Conservation (phyloP, 371 early-diverging fungal species). For the Blakeslea trispora region DNA sequence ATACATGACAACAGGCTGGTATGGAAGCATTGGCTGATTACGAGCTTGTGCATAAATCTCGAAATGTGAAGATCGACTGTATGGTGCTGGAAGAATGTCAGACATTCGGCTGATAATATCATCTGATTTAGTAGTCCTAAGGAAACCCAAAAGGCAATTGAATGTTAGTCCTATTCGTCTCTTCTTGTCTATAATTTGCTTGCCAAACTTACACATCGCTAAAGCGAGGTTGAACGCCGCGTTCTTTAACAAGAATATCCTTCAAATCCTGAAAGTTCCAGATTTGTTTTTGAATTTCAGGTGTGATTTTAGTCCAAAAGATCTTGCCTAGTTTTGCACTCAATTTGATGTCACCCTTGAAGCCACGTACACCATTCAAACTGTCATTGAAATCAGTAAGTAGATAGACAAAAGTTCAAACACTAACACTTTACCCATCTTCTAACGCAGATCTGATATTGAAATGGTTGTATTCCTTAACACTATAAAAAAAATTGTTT, state of each 20-base stretch:
- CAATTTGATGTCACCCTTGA: slow-evolving; percentile 44
- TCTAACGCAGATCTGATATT: slow-evolving; percentile 34
- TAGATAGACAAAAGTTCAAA: background rate
- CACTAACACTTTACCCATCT: slow-evolving; percentile 25
- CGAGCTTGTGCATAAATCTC: slow-evolving; percentile 51
- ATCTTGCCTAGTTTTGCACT: slow-evolving; percentile 54
- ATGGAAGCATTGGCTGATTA: slow-evolving; percentile 39
- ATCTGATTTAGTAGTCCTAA: slow-evolving; percentile 37
- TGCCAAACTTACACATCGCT: slow-evolving; percentile 44
- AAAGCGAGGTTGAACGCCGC: slow-evolving; percentile 36
- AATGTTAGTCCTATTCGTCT: too few relatives aligned
- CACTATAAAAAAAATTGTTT: too few relatives aligned
- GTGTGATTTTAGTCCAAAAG: slow-evolving; percentile 38
- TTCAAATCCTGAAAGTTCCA: slow-evolving; percentile 51
- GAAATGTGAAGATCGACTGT: slow-evolving; percentile 29
- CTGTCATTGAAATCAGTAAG: background rate
- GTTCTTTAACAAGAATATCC: slow-evolving; percentile 41
- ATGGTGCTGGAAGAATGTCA: slow-evolving; percentile 30
- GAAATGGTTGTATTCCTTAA: slow-evolving; percentile 40
- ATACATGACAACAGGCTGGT: slow-evolving; percentile 42
- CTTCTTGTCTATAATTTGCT: too few relatives aligned
- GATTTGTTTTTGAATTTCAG: slow-evolving; percentile 27
- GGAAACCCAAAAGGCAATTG: background rate
- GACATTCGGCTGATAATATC: slow-evolving; percentile 26
- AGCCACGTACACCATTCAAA: slow-evolving; percentile 35